A percentile compares a stretch with the other conserved stretches of the same genome.
Evolutionary conservation across 2,329 filamentous ascomycete species (phyloP).

Genomic region (Cucurbitaria berberidis): DNA sequence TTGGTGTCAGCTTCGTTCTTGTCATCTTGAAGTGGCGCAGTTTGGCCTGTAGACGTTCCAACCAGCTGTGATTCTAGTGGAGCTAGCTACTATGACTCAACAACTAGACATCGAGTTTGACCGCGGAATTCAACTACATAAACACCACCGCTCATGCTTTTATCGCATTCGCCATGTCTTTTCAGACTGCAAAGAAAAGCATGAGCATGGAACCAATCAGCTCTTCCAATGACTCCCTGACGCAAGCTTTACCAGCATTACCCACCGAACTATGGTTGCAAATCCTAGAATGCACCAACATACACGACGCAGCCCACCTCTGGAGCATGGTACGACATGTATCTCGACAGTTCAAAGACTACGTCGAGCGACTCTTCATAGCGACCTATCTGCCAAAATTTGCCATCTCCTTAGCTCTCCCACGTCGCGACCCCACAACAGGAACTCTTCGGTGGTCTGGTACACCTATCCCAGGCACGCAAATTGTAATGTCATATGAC

Average conservation of each 20-base stretch:
- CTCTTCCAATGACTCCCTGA: no score
- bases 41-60: no score
- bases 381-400: conserved; percentile 18
- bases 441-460: conserved; percentile 18
- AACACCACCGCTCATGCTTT: no score
- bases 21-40: no score
- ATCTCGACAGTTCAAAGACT: conserved; percentile 18
- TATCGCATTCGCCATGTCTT: no score
- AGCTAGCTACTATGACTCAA: no score
- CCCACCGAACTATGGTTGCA: conserved; percentile 28
- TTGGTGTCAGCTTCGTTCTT: no score
- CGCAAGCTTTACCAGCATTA: conserved; percentile 1
- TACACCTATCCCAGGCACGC: conserved; percentile 12
- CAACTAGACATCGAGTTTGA: no score
- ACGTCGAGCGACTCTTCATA: conserved; percentile 26
- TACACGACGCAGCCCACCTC: conserved; percentile 17
- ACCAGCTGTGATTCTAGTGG: no score
- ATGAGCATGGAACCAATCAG: no score
- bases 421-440: conserved; percentile 23
- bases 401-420: conserved; percentile 21
- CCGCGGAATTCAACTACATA: no score
- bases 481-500: conserved; percentile 17
- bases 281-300: conserved; percentile 13
- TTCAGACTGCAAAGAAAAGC: no score
- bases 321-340: conserved; percentile 26